Evolutionary conservation across 352 stramenopile genomes (phyloP).

Genomic region (Pythium periplocum): DNA sequence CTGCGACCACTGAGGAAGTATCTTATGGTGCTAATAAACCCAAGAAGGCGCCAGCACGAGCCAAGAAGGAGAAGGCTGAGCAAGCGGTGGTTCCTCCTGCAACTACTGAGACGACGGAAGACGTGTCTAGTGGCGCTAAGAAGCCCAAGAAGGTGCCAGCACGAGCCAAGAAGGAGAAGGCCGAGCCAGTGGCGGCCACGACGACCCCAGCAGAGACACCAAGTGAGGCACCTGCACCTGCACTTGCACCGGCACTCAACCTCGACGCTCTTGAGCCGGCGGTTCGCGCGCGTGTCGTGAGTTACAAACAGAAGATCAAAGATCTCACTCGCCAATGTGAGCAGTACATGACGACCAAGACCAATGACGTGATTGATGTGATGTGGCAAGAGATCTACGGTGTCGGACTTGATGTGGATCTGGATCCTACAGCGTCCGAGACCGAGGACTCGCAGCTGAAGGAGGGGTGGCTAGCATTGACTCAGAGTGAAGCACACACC

Average conservation of each 20-base stretch:
- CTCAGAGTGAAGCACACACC: not conserved
- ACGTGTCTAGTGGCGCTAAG: not conserved
- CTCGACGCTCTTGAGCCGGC: slow-evolving; percentile 34
- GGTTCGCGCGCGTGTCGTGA: slow-evolving; percentile 57
- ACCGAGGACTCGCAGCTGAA: not conserved
- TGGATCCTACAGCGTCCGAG: slow-evolving; percentile 25
- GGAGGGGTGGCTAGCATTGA: not conserved
- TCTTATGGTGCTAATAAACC: not conserved
- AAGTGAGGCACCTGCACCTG: too few species aligned
- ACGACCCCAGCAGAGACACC: slow-evolving; percentile 6
- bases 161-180: slow-evolving; percentile 11
- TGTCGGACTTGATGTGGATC: slow-evolving; percentile 40
- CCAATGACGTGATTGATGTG: slow-evolving; percentile 17
- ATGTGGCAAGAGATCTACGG: slow-evolving; percentile 79
- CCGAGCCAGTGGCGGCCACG: not conserved
- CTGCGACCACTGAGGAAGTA: not conserved
- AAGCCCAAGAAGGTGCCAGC: slow-evolving; percentile 3
- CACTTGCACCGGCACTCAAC: too few species aligned
- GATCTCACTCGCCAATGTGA: slow-evolving; percentile 50
- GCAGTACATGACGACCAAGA: slow-evolving; percentile 22
- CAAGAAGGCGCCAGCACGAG: not conserved
- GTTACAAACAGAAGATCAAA: slow-evolving; percentile 72
- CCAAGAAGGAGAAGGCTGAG: slow-evolving; percentile 8
- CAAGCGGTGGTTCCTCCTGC: slow-evolving; percentile 1
- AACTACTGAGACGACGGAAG: not conserved